Conservation (phyloP, 2,329 filamentous ascomycete species). For the Cadophora sp. region DNA sequence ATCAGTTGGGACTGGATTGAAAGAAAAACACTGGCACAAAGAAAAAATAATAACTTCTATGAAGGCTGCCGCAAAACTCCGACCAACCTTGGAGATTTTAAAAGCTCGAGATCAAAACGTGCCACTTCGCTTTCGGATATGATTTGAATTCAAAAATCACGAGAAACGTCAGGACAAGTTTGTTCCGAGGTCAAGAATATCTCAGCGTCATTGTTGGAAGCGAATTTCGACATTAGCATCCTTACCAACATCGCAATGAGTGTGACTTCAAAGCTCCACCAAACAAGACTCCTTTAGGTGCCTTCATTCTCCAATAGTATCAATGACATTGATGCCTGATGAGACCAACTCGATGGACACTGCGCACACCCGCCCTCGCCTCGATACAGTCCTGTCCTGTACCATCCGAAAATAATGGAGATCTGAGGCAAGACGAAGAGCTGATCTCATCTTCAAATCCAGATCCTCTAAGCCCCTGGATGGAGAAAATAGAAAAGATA, state of each 20-base stretch:
- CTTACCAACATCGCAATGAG: background rate
- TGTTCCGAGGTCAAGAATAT: background rate
- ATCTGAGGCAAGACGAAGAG: background rate
- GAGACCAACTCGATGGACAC: background rate
- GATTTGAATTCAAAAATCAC: too few relatives aligned
- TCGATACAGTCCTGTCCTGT: too few relatives aligned
- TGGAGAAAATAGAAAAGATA: background rate
- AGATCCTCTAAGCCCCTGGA: background rate
- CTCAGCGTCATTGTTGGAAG: background rate
- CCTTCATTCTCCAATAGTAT: background rate
- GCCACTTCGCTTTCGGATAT: background rate
- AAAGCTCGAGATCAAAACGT: background rate
- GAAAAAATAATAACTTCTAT: background rate
- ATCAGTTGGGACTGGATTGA: too few relatives aligned
- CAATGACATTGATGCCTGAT: background rate
- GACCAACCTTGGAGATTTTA: background rate
- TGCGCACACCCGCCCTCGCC: too few relatives aligned
- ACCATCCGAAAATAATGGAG: background rate
- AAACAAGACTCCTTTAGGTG: background rate
- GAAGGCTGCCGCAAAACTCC: background rate
- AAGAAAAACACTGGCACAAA: background rate
- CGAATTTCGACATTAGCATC: background rate
- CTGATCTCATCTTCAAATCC: background rate
- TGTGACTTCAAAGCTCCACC: background rate
- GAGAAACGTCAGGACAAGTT: background rate